phyloP scores from a whole-genome alignment of 2,329 filamentous ascomycete genomes.

The Botrytis medusae region DNA sequence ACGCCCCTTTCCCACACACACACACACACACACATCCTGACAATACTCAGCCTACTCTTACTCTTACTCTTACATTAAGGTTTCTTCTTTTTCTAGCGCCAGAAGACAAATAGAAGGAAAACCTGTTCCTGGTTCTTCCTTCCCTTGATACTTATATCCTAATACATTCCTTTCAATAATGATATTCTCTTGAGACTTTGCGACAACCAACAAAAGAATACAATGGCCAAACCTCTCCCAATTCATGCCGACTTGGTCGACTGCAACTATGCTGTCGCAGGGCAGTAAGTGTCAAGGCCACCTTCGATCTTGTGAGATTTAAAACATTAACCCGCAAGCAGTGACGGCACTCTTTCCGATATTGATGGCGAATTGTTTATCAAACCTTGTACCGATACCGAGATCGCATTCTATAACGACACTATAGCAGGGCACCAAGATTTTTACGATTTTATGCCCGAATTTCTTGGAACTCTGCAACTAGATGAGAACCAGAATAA shows the following conservation, averaged over 20 bases:
- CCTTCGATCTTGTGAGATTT: neutral
- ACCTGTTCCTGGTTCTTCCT: slow-evolving; percentile 15
- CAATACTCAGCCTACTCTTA: slow-evolving; percentile 21
- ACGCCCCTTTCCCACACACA: slow-evolving; percentile 5
- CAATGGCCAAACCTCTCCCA: slow-evolving; percentile 45
- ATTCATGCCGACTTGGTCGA: slow-evolving; percentile 57
- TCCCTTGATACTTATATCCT: slow-evolving; percentile 22
- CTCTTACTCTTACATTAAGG: neutral
- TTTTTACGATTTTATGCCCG: slow-evolving; percentile 79
- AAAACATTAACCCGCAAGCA: slow-evolving; percentile 43
- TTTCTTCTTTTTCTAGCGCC: slow-evolving; percentile 12
- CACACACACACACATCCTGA: neutral
- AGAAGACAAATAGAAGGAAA: slow-evolving; percentile 20
- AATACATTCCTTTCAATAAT: slow-evolving; percentile 34
- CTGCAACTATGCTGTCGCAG: slow-evolving; percentile 76
- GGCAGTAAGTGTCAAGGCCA: slow-evolving; percentile 64
- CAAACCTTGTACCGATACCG: slow-evolving; percentile 85
- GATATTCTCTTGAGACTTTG: slow-evolving; percentile 37
- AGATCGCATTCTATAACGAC: slow-evolving; percentile 87
- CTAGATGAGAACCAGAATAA: slow-evolving; percentile 58
- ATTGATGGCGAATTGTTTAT: slow-evolving; percentile 82
- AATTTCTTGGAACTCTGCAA: slow-evolving; percentile 76
- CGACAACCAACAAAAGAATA: slow-evolving; percentile 21
- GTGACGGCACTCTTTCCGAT: slow-evolving; percentile 88
- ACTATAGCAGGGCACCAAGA: slow-evolving; percentile 62